phyloP scores from a whole-genome alignment of 805 yeast genomes.

The Yarrowia sp. region DNA sequence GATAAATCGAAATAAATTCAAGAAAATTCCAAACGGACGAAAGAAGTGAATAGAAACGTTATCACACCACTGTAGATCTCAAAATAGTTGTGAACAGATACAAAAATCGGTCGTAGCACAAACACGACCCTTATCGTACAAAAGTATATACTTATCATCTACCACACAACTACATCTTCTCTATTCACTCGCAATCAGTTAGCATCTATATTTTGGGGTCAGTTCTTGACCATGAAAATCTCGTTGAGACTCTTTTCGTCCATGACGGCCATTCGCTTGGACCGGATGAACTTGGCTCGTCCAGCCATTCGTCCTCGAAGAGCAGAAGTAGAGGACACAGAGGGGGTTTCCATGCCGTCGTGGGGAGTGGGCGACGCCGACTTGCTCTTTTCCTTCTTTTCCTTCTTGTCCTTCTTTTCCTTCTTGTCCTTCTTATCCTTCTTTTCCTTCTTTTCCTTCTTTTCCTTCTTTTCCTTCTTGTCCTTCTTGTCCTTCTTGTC shows the following conservation, averaged over 20 bases:
- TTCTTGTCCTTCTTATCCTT: conserved; percentile 34
- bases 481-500: conserved; percentile 33
- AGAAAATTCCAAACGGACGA: too few species aligned
- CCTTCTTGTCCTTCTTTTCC: conserved; percentile 35
- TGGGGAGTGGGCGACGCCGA: conserved; percentile 32
- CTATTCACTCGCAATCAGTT: conserved; percentile 13
- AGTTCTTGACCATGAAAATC: conserved; percentile 71
- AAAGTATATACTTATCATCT: too few species aligned
- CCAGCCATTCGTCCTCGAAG: conserved; percentile 63
- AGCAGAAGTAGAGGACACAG: conserved; percentile 35
- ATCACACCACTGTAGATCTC: too few species aligned
- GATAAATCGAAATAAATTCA: too few species aligned
- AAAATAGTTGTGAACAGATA: too few species aligned
- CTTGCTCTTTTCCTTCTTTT: conserved; percentile 37
- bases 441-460: conserved; percentile 37
- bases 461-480: conserved; percentile 36
- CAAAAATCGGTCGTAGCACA: too few species aligned
- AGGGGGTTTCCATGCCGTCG: conserved; percentile 36
- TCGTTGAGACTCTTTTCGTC: conserved; percentile 87
- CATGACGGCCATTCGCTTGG: conserved; percentile 87
- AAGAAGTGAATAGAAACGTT: too few species aligned
- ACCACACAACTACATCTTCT: not conserved
- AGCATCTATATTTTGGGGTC: conserved; percentile 21
- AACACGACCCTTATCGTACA: too few species aligned
- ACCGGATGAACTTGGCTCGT: conserved; percentile 83